These are phyloP conservation scores for Helminthosporium solani DNA, from an alignment of 2,329 filamentous ascomycete species.

Conservation along the genomic window DNA sequence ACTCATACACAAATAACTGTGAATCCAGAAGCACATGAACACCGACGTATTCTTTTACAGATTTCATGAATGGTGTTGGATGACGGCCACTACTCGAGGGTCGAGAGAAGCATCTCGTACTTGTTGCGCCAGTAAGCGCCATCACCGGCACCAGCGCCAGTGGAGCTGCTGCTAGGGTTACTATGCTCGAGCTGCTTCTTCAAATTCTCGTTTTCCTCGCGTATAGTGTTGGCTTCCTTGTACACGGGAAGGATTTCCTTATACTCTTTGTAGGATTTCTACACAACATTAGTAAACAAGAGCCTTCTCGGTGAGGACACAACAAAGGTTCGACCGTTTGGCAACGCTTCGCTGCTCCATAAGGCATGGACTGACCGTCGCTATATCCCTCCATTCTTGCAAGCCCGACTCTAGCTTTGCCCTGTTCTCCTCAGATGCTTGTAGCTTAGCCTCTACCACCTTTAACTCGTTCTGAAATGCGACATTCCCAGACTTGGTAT, in stretches of 20 bases:
- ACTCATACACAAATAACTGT: not conserved
- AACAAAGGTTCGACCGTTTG: too few species aligned
- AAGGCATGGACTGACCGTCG: not conserved
- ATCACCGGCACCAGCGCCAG: not conserved
- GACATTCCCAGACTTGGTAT: too few species aligned
- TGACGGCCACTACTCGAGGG: constrained; percentile 2
- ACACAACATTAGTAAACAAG: not conserved
- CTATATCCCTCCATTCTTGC: not conserved
- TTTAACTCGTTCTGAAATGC: not conserved
- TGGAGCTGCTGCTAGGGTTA: constrained; percentile 2
- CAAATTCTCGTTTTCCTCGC: constrained; percentile 20
- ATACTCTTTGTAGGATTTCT: constrained; percentile 31
- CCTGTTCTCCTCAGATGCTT: not conserved
- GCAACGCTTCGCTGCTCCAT: too few species aligned
- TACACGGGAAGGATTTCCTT: constrained; percentile 22
- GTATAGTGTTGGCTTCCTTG: constrained; percentile 21
- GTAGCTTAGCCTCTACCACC: not conserved
- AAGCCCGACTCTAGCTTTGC: not conserved
- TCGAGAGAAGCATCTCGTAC: constrained; percentile 25
- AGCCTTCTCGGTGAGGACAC: not conserved
- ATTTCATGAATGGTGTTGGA: too few species aligned
- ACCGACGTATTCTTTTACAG: too few species aligned
- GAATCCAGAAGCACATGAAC: not conserved
- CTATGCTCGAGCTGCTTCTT: constrained; percentile 22
- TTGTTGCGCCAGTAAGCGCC: constrained; percentile 30